phyloP scores from a whole-genome alignment of 2,329 filamentous ascomycete genomes.

The Xylaria polymorpha region DNA sequence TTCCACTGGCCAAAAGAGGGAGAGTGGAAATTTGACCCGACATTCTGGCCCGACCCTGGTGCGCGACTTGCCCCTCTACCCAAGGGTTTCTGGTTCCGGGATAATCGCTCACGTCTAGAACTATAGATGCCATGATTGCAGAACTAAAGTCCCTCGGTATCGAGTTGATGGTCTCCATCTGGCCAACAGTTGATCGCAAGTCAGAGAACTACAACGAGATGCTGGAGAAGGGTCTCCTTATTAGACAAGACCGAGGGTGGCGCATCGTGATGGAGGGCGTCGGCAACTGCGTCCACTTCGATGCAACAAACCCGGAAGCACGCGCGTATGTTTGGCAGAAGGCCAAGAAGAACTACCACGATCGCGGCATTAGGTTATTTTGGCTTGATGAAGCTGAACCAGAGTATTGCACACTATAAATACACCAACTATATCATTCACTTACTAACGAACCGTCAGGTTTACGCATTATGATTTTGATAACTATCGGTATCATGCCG shows the following conservation, averaged over 20 bases:
- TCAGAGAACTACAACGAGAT: constrained; percentile 72
- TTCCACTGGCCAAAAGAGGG: constrained; percentile 76
- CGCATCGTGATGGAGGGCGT: constrained; percentile 69
- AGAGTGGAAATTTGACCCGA: constrained; percentile 74
- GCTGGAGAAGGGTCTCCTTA: constrained; percentile 69
- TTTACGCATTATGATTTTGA: constrained; percentile 70
- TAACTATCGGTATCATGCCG: constrained; percentile 70
- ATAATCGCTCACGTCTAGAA: constrained; percentile 3
- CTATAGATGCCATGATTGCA: constrained; percentile 68
- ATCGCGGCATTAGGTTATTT: constrained; percentile 71
- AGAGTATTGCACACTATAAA: constrained; percentile 60
- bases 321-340: constrained; percentile 70
- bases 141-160: constrained; percentile 69
- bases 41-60: constrained; percentile 73
- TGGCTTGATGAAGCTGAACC: constrained; percentile 78
- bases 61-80: constrained; percentile 31
- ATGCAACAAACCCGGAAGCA: constrained; percentile 71
- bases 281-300: constrained; percentile 70
- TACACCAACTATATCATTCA: no score
- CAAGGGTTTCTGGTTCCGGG: not conserved
- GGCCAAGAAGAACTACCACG: constrained; percentile 69
- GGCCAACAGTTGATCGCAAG: constrained; percentile 71
- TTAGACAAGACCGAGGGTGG: constrained; percentile 69
- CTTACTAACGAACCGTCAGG: no score
- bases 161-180: constrained; percentile 76